These are phyloP conservation scores for Primulina eburnea DNA, from an alignment of 257 asterid genomes.

Conservation along the genomic window DNA sequence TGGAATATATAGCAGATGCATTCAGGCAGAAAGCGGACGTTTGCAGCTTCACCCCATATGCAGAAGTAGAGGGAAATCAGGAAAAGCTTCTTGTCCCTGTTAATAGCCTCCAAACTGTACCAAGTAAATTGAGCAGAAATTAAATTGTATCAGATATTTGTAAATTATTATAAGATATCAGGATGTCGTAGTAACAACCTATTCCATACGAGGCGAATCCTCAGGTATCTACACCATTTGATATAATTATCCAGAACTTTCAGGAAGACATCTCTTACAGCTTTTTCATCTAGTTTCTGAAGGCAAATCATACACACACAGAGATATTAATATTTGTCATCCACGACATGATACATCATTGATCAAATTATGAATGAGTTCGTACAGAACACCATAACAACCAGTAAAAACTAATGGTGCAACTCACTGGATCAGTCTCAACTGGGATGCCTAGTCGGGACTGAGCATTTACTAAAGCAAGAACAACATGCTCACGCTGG, in stretches of 20 bases:
- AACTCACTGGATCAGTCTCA: conserved; percentile 81
- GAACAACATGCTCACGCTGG: conserved; percentile 93
- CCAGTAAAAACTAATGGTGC: conserved; percentile 24
- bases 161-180: conserved; percentile 12
- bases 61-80: conserved; percentile 75
- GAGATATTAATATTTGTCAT: not conserved
- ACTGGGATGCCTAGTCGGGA: conserved; percentile 72
- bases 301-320: conserved; percentile 14
- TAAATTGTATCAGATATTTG: conserved; percentile 22
- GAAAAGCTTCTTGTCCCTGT: conserved; percentile 85
- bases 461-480: conserved; percentile 82
- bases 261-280: conserved; percentile 79
- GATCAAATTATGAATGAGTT: not conserved
- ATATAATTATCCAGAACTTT: conserved; percentile 96
- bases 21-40: conserved; percentile 94
- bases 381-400: not conserved
- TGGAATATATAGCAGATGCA: conserved; percentile 96
- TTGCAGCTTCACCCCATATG: conserved; percentile 99
- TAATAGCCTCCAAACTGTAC: conserved; percentile 85
- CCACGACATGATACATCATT: not conserved
- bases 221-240: conserved; percentile 92
- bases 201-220: conserved; percentile 80
- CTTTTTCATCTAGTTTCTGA: conserved; percentile 88
- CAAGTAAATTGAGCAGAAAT: conserved; percentile 21
- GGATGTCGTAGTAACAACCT: conserved; percentile 48